Conservation (phyloP, 768 basidiomycete species). For the Suillus bovinus region DNA sequence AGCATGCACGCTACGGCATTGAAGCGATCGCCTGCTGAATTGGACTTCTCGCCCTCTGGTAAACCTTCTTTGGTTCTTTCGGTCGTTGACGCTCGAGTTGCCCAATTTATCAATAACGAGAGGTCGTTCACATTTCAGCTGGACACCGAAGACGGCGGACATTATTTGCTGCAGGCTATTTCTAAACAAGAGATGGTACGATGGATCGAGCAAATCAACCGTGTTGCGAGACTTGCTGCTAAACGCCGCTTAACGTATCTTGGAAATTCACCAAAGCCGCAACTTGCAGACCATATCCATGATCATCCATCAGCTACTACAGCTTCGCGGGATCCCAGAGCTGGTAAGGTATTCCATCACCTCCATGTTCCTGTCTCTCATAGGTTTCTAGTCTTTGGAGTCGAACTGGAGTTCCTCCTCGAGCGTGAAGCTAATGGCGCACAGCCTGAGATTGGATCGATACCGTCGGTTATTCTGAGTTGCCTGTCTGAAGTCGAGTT, state of each 20-base stretch:
- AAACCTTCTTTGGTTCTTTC: conserved; percentile 79
- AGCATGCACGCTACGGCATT: conserved; percentile 44
- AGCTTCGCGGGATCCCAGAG: conserved; percentile 68
- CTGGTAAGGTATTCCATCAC: conserved; percentile 49
- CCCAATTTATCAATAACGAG: conserved; percentile 75
- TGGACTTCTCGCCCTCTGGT: conserved; percentile 71
- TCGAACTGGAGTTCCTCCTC: conserved; percentile 69
- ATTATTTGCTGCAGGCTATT: conserved; percentile 75
- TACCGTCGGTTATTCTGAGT: conserved; percentile 66
- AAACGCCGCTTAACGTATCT: conserved; percentile 81
- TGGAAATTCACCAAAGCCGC: conserved; percentile 72
- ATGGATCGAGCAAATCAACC: conserved; percentile 77
- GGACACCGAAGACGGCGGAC: conserved; percentile 85
- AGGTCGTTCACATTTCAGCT: conserved; percentile 82
- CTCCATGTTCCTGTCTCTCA: conserved; percentile 10
- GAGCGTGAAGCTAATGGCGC: conserved; percentile 58
- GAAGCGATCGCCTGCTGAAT: conserved; percentile 67
- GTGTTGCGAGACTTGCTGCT: conserved; percentile 70
- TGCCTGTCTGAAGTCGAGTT: conserved; percentile 71
- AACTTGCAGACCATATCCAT: conserved; percentile 73
- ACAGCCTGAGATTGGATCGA: conserved; percentile 51
- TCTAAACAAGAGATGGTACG: conserved; percentile 69
- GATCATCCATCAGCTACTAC: conserved; percentile 47
- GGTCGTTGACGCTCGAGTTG: conserved; percentile 69
- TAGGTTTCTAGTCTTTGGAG: conserved; percentile 61